Conservation (phyloP, 495 filamentous ascomycete genomes). For the Penicillium macrosclerotiorum region DNA sequence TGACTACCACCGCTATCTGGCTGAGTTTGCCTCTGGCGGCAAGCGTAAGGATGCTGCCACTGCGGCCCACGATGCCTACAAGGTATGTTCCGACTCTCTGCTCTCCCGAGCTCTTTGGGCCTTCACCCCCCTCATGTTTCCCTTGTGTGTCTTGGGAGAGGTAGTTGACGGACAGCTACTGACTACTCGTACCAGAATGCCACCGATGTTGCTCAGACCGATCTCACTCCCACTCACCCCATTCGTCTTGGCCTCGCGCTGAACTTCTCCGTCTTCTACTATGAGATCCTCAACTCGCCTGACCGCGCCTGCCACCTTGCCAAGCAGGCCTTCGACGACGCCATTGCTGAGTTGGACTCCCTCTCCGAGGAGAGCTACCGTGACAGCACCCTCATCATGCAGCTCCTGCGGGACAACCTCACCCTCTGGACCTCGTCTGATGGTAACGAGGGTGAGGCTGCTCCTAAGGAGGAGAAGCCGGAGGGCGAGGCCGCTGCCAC, state of each 20-base stretch:
- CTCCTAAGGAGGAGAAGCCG: conserved; percentile 64
- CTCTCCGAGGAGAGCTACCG: conserved; percentile 99
- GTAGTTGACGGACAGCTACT: conserved; percentile 13
- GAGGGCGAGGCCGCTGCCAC: conserved; percentile 53
- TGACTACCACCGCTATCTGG: conserved; percentile 99
- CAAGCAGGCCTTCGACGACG: conserved; percentile 99
- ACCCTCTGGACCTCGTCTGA: conserved; percentile 99
- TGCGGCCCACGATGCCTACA: conserved; percentile 97
- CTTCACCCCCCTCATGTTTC: too few species aligned
- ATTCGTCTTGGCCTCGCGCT: conserved; percentile 97
- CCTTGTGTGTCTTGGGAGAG: too few species aligned
- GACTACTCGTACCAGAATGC: conserved; percentile 64
- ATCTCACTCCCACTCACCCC: conserved; percentile 96
- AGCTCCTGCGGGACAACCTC: conserved; percentile 98
- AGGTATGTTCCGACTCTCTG: conserved; percentile 55
- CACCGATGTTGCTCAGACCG: conserved; percentile 96
- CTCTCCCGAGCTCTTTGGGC: not conserved
- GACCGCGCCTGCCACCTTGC: conserved; percentile 98
- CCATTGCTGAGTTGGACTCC: conserved; percentile 98
- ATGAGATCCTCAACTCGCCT: conserved; percentile 98
- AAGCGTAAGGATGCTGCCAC: conserved; percentile 98
- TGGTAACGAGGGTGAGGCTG: conserved; percentile 72
- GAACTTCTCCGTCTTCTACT: conserved; percentile 99
- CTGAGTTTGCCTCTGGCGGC: conserved; percentile 97
- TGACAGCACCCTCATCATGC: conserved; percentile 99